Percentiles rank a stretch among this genome's conserved stretches.
Evolutionary conservation across 495 filamentous ascomycete genomes (phyloP).

Genomic region (Astrothelium macrocarpum): DNA sequence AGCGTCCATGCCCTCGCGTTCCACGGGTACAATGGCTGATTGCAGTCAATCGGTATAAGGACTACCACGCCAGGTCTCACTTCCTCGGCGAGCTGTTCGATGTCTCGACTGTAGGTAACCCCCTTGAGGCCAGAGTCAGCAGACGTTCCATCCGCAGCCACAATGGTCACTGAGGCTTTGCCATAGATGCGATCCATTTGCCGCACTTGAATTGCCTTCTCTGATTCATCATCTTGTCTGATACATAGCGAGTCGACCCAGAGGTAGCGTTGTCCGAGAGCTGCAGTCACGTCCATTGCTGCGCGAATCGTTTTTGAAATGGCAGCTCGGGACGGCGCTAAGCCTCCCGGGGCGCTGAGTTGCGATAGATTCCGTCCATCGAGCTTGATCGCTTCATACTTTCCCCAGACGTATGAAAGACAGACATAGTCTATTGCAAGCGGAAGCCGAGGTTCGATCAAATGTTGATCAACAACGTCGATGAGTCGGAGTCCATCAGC

Average conservation of each 20-base stretch:
- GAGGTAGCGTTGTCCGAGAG: neutral
- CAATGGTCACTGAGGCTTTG: constrained; percentile 2
- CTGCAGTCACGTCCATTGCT: neutral
- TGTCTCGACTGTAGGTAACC: neutral
- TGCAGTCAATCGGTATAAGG: neutral
- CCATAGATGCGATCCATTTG: constrained; percentile 7
- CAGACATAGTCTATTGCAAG: neutral
- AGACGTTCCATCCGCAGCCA: neutral
- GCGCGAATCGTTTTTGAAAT: neutral
- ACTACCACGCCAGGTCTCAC: neutral
- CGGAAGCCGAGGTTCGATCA: too few relatives aligned
- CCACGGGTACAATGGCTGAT: neutral
- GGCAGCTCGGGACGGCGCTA: neutral
- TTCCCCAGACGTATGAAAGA: constrained; percentile 7
- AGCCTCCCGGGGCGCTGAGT: neutral
- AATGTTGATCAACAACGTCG: neutral
- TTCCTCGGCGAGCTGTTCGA: neutral
- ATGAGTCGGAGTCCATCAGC: constrained; percentile 6
- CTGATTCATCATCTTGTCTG: neutral
- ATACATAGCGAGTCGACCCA: constrained; percentile 6
- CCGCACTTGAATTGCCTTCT: neutral
- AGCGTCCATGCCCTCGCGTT: constrained; percentile 7
- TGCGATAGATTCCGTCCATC: neutral
- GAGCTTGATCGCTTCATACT: neutral
- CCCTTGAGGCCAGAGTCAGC: neutral